Conservation (phyloP, 2,329 filamentous ascomycete species). For the Cordyceps fumosorosea region DNA sequence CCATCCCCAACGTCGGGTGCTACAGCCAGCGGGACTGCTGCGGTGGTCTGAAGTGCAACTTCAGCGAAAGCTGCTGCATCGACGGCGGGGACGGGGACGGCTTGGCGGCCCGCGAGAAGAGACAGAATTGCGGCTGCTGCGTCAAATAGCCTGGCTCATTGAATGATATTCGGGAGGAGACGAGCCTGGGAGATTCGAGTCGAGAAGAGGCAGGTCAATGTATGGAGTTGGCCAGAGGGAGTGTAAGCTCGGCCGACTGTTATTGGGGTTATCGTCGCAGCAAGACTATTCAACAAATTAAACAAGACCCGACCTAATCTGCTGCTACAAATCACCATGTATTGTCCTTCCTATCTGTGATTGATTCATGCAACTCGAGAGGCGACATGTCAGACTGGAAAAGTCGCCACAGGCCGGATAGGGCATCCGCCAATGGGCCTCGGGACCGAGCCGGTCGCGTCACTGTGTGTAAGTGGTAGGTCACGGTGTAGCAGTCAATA, state of each 20-base stretch:
- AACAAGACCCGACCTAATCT: background rate
- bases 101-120: background rate
- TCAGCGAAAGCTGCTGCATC: background rate
- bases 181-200: background rate
- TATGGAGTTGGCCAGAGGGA: slow-evolving; percentile 2
- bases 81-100: slow-evolving; percentile 3
- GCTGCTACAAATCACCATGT: no score
- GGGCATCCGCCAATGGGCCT: background rate
- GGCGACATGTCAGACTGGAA: background rate
- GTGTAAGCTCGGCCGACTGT: slow-evolving; percentile 7
- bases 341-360: background rate
- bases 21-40: slow-evolving; percentile 7
- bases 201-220: background rate
- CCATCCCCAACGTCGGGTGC: background rate
- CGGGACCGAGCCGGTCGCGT: background rate
- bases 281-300: background rate
- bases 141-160: background rate
- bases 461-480: background rate
- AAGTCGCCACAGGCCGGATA: background rate
- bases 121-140: slow-evolving; percentile 11
- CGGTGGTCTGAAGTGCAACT: slow-evolving; percentile 5
- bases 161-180: no score
- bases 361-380: background rate
- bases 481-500: background rate
- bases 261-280: background rate